Conservation (phyloP, 2,329 filamentous ascomycete genomes). For the Diaporthe citriasiana region DNA sequence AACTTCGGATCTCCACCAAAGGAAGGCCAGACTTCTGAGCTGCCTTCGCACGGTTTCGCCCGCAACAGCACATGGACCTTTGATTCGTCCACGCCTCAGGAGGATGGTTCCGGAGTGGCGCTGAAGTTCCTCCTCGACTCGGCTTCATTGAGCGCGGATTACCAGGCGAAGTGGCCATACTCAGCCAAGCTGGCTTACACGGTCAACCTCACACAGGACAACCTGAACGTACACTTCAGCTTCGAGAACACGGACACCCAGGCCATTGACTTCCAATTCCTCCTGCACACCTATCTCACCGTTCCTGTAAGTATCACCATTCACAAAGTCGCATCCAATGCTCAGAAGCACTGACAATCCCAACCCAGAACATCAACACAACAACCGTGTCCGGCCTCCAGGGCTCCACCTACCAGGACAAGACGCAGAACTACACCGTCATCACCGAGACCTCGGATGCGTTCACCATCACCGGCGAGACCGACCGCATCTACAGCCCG, state of each 20-base stretch:
- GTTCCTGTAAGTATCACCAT: constrained; percentile 15
- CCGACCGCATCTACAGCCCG: constrained; percentile 35
- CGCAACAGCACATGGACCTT: constrained; percentile 35
- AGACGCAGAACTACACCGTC: constrained; percentile 34
- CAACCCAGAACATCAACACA: constrained; percentile 28
- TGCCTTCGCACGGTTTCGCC: constrained; percentile 31
- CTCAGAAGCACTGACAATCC: neutral
- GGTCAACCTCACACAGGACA: constrained; percentile 26
- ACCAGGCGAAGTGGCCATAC: constrained; percentile 31
- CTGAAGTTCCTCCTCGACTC: constrained; percentile 25
- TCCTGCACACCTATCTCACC: constrained; percentile 34
- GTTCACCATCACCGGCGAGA: constrained; percentile 26
- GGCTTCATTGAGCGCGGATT: constrained; percentile 1
- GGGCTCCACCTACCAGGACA: constrained; percentile 33
- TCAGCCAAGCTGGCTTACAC: constrained; percentile 17
- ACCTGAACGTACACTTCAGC: constrained; percentile 32
- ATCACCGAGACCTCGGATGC: constrained; percentile 29
- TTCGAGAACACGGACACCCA: constrained; percentile 22
- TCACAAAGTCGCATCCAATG: no score
- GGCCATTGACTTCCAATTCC: constrained; percentile 35
- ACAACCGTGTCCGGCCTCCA: constrained; percentile 27
- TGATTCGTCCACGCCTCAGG: constrained; percentile 2
- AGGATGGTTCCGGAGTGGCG: neutral
- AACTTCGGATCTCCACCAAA: constrained; percentile 31
- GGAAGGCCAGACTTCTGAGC: constrained; percentile 25